Base-by-base conservation (phyloP, 1,284 basidiomycete species). In the Rhizoctonia solani region DNA sequence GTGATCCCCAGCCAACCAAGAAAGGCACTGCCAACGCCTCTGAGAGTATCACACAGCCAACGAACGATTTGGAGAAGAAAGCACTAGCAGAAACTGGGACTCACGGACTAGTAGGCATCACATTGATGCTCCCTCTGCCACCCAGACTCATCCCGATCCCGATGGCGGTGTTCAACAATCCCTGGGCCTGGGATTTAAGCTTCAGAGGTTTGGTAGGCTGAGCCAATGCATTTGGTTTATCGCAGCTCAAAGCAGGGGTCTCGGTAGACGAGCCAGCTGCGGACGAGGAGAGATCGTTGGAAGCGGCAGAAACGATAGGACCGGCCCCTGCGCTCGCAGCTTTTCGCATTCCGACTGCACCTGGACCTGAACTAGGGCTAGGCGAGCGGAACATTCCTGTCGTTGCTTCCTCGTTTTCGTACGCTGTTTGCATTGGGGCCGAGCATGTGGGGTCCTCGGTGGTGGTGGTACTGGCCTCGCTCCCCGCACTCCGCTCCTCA, bases 61-160 rank as follows among this genome's bases (percentile, higher is more conserved):
- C n/a, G n/a, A n/a, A n/a, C n/a, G n/a, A n/a, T n/a, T n/a, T 16
- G 8, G 37, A 37, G 32, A 23, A 53, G 29, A 44, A 39, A 29
- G 37, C 44, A 54, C 53, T 21, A 47, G 42, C 11, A 19, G 16
- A 16, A 42, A 23, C 44, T 37, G 23, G 5, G n/a, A 61, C 63
- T 54, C 42, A 66, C 63, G 63, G 63, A 30, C 63, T 66, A 46
- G 34, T 54, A 14, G 63, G 63, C 63, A 66, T 54, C 21, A 65
- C 27, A 8, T 32, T 34, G 5, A 29, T 50, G 44, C 29, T 34
- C 11, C 59, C 49, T 25, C 46, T 30, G 4, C 49, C 59, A 21
- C 49, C 37, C 8, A 39, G 37, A 39, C 37, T 39, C 49, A 65
- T 52, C 13, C 59, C 59, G 11, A 65, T 11, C 13, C 59, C 59